phyloP scores from a whole-genome alignment of 2,329 filamentous ascomycete genomes.

The Seiridium unicorne region DNA sequence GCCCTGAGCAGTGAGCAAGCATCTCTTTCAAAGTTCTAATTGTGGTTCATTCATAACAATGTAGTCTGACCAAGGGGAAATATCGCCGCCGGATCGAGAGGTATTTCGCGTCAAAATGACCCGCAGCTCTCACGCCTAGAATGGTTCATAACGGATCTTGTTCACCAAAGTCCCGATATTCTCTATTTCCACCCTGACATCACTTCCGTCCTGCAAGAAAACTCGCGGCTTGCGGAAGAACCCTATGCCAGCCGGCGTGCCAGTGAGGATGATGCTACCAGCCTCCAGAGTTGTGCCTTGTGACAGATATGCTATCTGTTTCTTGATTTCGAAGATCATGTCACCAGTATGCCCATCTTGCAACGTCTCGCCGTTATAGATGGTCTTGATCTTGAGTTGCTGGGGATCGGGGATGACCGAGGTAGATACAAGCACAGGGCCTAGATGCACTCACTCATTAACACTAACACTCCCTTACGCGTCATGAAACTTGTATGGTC shows the following conservation, averaged over 20 bases:
- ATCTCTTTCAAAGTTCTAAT: no score
- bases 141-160: neutral
- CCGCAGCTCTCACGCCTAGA: neutral
- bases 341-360: slow-evolving; percentile 33
- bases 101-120: no score
- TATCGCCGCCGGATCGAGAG: no score
- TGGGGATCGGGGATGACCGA: slow-evolving; percentile 28
- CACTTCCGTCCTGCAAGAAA: slow-evolving; percentile 33
- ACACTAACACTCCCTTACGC: neutral
- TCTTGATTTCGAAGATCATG: slow-evolving; percentile 32
- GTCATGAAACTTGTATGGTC: no score
- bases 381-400: slow-evolving; percentile 27
- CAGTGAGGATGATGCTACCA: slow-evolving; percentile 39
- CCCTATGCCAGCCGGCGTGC: slow-evolving; percentile 41
- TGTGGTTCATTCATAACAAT: no score
- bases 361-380: slow-evolving; percentile 32
- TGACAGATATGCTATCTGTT: slow-evolving; percentile 33
- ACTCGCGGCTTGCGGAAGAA: slow-evolving; percentile 37
- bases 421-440: slow-evolving; percentile 32
- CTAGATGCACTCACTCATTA: neutral
- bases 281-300: slow-evolving; percentile 34
- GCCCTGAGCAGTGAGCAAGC: no score
- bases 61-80: no score
- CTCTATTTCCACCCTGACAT: slow-evolving; percentile 36
- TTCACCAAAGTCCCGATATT: slow-evolving; percentile 1